Evolutionary conservation across 1,284 basidiomycete species (phyloP).

Genomic region (Pholiota adiposa): DNA sequence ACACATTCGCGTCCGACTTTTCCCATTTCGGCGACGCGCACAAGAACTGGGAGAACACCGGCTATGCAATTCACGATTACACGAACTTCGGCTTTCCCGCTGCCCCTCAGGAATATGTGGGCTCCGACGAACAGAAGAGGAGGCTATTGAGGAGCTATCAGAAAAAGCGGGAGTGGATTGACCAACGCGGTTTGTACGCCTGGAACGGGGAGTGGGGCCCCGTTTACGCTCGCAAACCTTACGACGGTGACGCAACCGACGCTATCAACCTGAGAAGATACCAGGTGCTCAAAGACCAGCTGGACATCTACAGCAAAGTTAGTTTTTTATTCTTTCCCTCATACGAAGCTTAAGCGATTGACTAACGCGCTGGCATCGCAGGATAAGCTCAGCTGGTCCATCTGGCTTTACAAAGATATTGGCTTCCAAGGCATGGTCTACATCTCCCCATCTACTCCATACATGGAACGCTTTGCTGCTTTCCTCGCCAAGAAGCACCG

Average conservation of each 20-base stretch:
- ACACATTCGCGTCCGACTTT: constrained; percentile 81
- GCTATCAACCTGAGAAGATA: constrained; percentile 69
- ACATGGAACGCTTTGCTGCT: constrained; percentile 64
- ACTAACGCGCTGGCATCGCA: constrained; percentile 30
- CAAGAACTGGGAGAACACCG: constrained; percentile 64
- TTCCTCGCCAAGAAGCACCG: constrained; percentile 72
- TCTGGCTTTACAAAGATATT: constrained; percentile 89
- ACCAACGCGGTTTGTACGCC: constrained; percentile 64
- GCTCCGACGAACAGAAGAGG: constrained; percentile 56
- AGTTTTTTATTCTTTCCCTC: neutral
- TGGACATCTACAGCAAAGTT: constrained; percentile 72
- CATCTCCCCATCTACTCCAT: constrained; percentile 65
- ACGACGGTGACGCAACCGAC: constrained; percentile 62
- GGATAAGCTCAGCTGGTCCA: constrained; percentile 78
- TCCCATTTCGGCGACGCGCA: constrained; percentile 64
- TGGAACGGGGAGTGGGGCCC: constrained; percentile 81
- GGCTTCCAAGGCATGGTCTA: constrained; percentile 87
- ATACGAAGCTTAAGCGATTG: neutral
- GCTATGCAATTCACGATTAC: constrained; percentile 82
- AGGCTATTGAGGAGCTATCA: constrained; percentile 61
- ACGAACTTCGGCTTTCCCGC: constrained; percentile 71
- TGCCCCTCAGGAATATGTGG: constrained; percentile 56
- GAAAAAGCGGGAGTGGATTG: constrained; percentile 77
- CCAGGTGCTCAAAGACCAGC: constrained; percentile 71
- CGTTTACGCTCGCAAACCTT: constrained; percentile 62